Base-by-base conservation (phyloP, 306 rosid genomes). In the Cucurbita moschata region DNA sequence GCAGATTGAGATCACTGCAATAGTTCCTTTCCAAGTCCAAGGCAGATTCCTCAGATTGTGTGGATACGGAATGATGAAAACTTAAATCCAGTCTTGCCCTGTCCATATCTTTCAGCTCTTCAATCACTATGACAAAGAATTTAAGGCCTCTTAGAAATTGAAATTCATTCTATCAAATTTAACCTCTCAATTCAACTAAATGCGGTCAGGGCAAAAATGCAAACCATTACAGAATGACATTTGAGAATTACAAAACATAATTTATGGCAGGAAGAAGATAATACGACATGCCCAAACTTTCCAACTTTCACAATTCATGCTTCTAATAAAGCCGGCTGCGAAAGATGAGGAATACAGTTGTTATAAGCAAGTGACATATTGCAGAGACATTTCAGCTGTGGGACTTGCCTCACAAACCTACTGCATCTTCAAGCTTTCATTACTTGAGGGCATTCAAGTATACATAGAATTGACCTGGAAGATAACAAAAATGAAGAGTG, bases 41-140 rank as follows among this genome's bases (percentile, higher is more conserved):
- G 59, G 92, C 85, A 35, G 96, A 95, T 83, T 91, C 97, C 76
- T 84, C 96, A 6, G 99, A 89, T 61, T 86, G 96, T 49, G 96
- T 76, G 81, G 96, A 89, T 61, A 92, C 97, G 51, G 90, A 86
- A 74, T 84, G 89, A 81, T 86, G 87, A 81, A 80, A 80, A 78
- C 87, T 87, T 71, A 88, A 76, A 82, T 83, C 86, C 77, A 86
- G 79, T 47, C 71, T 87, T 80, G 80, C 77, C 81, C 82, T 82
- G 79, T 84, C 87, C 99, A 94, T 26, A 26, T 94, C 85, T 77
- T 81, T 82, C 83, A 85, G 82, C 87, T 81, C 87, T 80, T 96
- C 96, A 87, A 79, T 64, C 66, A 82, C 64, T 54, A 38, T n/a
- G 64, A 54, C 4, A 19, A 67, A 66, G 37, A 21, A 44, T 44